Percentiles rank a stretch among this genome's conserved stretches.
phyloP scores from a whole-genome alignment of 2,329 filamentous ascomycete genomes.

The Emmonsiellopsis sp. region DNA sequence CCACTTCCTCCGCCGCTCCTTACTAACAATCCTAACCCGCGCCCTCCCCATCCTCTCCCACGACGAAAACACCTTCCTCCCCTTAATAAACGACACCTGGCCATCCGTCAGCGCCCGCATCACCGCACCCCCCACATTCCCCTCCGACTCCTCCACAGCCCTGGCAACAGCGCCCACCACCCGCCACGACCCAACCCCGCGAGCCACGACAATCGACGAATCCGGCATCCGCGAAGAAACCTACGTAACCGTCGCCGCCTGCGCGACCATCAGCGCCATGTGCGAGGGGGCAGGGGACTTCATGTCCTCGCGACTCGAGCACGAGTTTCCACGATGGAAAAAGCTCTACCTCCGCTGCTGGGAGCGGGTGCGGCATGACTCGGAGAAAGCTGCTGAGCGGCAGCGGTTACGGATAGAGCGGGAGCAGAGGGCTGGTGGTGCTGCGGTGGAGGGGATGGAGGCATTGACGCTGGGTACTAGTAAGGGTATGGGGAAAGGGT shows the following conservation, averaged over 20 bases:
- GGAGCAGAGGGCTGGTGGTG: background rate
- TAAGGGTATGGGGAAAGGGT: too few species aligned
- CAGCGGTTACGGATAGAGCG: conserved; percentile 18
- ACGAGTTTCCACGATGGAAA: conserved; percentile 47
- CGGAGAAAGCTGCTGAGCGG: conserved; percentile 26
- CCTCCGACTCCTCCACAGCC: conserved; percentile 42
- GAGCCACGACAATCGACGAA: conserved; percentile 30
- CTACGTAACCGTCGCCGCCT: conserved; percentile 56
- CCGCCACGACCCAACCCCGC: conserved; percentile 38
- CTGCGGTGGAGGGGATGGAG: background rate
- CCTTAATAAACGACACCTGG: conserved; percentile 85
- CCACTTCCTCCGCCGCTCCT: conserved; percentile 63
- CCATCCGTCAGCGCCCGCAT: conserved; percentile 53
- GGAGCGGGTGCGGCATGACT: conserved; percentile 27
- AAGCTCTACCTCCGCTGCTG: conserved; percentile 31
- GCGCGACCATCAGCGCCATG: conserved; percentile 57
- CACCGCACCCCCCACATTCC: conserved; percentile 37
- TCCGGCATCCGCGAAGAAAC: conserved; percentile 28
- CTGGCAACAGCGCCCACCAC: conserved; percentile 12
- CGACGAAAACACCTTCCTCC: conserved; percentile 76
- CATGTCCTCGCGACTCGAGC: conserved; percentile 63
- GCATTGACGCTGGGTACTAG: background rate
- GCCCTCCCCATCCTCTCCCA: conserved; percentile 61
- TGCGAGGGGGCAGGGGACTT: conserved; percentile 72
- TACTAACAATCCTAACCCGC: conserved; percentile 67